Evolutionary conservation across 352 stramenopile genomes (phyloP).

Genomic region (Phytophthora sansomeana): DNA sequence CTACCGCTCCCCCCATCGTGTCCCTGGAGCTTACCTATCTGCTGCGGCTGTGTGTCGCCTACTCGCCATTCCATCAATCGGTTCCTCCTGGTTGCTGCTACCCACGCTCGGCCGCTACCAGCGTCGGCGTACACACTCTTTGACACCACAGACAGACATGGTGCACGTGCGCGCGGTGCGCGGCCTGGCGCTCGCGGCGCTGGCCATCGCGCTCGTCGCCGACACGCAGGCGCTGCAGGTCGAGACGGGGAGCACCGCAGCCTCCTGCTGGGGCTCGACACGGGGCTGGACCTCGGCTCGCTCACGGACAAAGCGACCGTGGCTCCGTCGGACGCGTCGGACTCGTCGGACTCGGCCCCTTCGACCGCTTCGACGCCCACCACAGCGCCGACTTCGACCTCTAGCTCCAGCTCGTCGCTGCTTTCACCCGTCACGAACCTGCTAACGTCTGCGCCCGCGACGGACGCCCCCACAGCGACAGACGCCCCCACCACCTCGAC

Average conservation of each 20-base stretch:
- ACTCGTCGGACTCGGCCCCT: background rate
- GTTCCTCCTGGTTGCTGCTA: slow-evolving; percentile 29
- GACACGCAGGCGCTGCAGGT: slow-evolving; percentile 24
- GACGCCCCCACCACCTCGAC: no score
- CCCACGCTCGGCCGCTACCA: slow-evolving; percentile 29
- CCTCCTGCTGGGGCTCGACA: slow-evolving; percentile 17
- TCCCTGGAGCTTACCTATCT: slow-evolving; percentile 22
- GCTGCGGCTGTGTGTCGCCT: slow-evolving; percentile 22
- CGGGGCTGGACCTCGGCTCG: background rate
- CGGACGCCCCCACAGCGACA: no score
- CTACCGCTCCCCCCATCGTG: slow-evolving; percentile 17
- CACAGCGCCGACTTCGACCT: no score
- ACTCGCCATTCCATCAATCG: slow-evolving; percentile 41
- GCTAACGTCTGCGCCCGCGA: no score
- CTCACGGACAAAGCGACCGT: slow-evolving; percentile 11
- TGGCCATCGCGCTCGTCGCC: slow-evolving; percentile 24
- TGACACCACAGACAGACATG: slow-evolving; percentile 31
- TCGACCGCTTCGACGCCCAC: no score
- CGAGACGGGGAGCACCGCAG: slow-evolving; percentile 5
- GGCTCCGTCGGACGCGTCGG: slow-evolving; percentile 11
- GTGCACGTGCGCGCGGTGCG: slow-evolving; percentile 29
- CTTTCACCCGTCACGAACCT: no score
- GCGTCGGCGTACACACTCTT: slow-evolving; percentile 37
- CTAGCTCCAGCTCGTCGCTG: no score
- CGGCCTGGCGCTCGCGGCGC: slow-evolving; percentile 26